Percentiles rank a stretch among this genome's conserved stretches.
Evolutionary conservation across 2,329 filamentous ascomycete species (phyloP).

Genomic region (Lachnellula cervina): DNA sequence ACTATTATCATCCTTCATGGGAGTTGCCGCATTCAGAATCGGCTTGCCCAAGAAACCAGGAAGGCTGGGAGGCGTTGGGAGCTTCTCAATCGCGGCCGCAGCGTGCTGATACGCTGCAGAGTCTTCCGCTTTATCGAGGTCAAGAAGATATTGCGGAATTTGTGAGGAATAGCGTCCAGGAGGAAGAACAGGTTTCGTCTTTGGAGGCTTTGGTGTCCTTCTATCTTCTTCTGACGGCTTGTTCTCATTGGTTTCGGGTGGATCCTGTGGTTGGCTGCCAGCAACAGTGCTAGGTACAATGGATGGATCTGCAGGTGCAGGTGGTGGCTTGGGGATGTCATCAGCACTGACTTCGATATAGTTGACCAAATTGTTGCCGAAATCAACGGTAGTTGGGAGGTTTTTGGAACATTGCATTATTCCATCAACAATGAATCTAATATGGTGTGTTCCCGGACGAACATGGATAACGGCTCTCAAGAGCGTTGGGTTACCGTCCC

Average conservation of each 20-base stretch:
- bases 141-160: slow-evolving; percentile 79
- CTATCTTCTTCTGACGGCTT: slow-evolving; percentile 34
- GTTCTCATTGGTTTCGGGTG: slow-evolving; percentile 18
- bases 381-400: slow-evolving; percentile 92
- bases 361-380: slow-evolving; percentile 96
- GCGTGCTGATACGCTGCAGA: slow-evolving; percentile 69
- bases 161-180: slow-evolving; percentile 62
- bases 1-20: slow-evolving; percentile 97
- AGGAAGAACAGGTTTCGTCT: slow-evolving; percentile 52
- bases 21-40: slow-evolving; percentile 83
- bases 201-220: slow-evolving; percentile 35
- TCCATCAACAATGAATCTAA: slow-evolving; percentile 92
- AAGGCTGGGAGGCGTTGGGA: slow-evolving; percentile 78
- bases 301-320: slow-evolving; percentile 28
- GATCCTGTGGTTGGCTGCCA: slow-evolving; percentile 15
- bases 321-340: slow-evolving; percentile 47
- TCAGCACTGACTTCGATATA: slow-evolving; percentile 90
- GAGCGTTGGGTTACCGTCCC: slow-evolving; percentile 48
- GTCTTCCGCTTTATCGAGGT: slow-evolving; percentile 82
- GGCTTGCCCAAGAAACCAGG: slow-evolving; percentile 91
- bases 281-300: slow-evolving; percentile 12
- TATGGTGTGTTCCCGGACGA: slow-evolving; percentile 88
- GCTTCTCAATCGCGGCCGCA: slow-evolving; percentile 66
- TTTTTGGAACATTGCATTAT: slow-evolving; percentile 86
- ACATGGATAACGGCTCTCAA: slow-evolving; percentile 77